Conservation (phyloP, 306 rosid species). For the Dalbergia cochinchinensis region DNA sequence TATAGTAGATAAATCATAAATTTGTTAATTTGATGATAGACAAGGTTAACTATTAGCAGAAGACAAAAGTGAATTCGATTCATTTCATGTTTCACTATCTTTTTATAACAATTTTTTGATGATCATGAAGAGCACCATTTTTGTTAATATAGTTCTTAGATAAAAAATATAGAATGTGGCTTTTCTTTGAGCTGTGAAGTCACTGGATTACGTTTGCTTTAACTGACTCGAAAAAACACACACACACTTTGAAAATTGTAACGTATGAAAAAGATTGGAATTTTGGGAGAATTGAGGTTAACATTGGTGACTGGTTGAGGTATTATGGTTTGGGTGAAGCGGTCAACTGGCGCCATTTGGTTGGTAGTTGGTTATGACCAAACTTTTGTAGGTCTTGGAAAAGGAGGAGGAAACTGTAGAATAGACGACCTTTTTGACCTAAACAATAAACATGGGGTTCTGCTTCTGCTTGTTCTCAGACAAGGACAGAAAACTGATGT, state of each 20-base stretch:
- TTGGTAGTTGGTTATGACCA: slow-evolving; percentile 36
- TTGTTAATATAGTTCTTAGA: neutral
- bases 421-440: slow-evolving; percentile 48
- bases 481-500: slow-evolving; percentile 34
- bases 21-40: neutral
- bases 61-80: neutral
- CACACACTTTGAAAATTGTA: neutral
- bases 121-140: neutral
- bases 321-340: neutral
- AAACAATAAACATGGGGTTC: slow-evolving; percentile 14
- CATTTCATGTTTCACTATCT: neutral
- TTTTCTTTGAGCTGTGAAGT: neutral
- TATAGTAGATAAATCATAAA: neutral
- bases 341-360: slow-evolving; percentile 34
- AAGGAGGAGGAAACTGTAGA: neutral
- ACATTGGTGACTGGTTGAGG: neutral
- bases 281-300: neutral
- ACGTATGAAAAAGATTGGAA: neutral
- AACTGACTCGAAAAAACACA: too few relatives aligned
- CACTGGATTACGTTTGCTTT: neutral
- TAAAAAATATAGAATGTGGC: neutral
- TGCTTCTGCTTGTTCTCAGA: slow-evolving; percentile 28
- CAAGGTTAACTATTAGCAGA: neutral
- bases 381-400: neutral
- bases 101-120: too few relatives aligned